Conservation (phyloP, 495 filamentous ascomycete species). For the Penicillium cosmopolitanum region DNA sequence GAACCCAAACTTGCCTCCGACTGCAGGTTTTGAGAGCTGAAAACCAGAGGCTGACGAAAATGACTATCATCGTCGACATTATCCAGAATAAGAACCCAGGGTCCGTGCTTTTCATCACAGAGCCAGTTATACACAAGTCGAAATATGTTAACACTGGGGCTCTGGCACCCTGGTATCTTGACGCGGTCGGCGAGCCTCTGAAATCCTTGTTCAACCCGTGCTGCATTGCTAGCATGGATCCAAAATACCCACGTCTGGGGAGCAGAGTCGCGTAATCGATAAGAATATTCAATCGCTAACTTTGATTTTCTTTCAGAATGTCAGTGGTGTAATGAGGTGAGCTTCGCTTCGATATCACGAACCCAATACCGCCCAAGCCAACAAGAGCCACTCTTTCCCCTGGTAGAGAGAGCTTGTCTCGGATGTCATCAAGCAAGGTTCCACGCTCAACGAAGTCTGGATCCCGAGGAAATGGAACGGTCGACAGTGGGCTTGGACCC, state of each 20-base stretch:
- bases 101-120: neutral
- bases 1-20: neutral
- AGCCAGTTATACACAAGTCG: constrained; percentile 44
- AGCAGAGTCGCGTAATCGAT: constrained; percentile 34
- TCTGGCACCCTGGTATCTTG: constrained; percentile 38
- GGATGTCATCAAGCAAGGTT: constrained; percentile 27
- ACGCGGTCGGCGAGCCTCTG: constrained; percentile 41
- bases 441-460: constrained; percentile 39
- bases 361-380: constrained; percentile 41
- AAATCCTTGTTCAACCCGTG: constrained; percentile 44
- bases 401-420: constrained; percentile 23
- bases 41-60: neutral
- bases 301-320: constrained; percentile 35
- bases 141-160: constrained; percentile 44
- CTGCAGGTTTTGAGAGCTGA: too few species aligned
- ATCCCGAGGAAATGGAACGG: constrained; percentile 37
- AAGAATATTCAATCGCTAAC: constrained; percentile 46
- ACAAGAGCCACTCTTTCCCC: constrained; percentile 31
- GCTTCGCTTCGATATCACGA: constrained; percentile 3
- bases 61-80: neutral
- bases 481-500: constrained; percentile 21
- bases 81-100: neutral
- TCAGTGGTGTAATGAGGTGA: neutral
- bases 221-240: constrained; percentile 46
- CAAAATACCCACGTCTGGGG: constrained; percentile 55